Conservation (phyloP, 768 basidiomycete species). For the Aureoboletus auriporus region DNA sequence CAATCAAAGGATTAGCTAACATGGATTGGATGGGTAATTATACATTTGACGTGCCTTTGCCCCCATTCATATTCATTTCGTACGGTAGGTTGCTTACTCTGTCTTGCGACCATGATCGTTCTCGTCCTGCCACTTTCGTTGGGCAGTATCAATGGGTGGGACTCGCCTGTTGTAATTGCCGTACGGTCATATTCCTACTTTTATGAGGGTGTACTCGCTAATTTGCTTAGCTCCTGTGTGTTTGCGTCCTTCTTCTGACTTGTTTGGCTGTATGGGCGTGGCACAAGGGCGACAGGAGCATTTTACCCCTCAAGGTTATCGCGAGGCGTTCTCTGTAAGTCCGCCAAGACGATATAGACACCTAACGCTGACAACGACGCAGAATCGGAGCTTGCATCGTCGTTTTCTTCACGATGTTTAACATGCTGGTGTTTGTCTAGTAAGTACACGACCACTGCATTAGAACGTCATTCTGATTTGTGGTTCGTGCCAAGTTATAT, state of each 20-base stretch:
- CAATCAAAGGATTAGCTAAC: not conserved
- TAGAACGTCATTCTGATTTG: not conserved
- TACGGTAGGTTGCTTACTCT: slow-evolving; percentile 13
- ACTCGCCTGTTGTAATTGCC: slow-evolving; percentile 7
- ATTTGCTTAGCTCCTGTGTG: slow-evolving; percentile 6
- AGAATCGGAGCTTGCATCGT: slow-evolving; percentile 8
- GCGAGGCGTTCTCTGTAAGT: slow-evolving; percentile 9
- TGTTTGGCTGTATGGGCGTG: slow-evolving; percentile 7
- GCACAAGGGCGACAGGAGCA: slow-evolving; percentile 7
- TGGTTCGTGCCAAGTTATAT: slow-evolving; percentile 7
- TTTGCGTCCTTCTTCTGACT: slow-evolving; percentile 4
- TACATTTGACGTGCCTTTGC: not conserved
- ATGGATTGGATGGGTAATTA: slow-evolving; percentile 14
- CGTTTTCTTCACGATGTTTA: slow-evolving; percentile 14
- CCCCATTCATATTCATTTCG: not conserved
- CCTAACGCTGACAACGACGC: not conserved
- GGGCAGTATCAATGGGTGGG: slow-evolving; percentile 7
- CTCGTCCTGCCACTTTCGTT: slow-evolving; percentile 11
- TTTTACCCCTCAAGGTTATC: slow-evolving; percentile 7
- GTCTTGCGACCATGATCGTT: slow-evolving; percentile 5
- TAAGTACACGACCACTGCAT: not conserved
- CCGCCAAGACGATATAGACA: not conserved
- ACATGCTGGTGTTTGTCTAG: slow-evolving; percentile 6
- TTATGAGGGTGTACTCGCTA: not conserved
- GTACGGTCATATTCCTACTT: not conserved